Evolutionary conservation across 176 grass and related monocot species (phyloP).

Genomic region (Carex kokanica): DNA sequence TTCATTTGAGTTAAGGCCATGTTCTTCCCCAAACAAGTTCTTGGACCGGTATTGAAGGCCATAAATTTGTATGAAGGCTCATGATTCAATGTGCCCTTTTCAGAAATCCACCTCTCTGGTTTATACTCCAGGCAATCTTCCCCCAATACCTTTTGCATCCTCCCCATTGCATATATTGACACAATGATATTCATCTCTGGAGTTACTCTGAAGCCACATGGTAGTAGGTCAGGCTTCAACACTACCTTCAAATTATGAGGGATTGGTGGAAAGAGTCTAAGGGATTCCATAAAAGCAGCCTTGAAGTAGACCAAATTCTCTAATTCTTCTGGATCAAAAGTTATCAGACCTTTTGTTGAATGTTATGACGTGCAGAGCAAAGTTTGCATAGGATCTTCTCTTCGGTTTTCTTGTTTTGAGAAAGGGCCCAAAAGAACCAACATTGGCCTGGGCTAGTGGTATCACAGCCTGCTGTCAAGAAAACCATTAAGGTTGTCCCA

Average conservation of each 20-base stretch:
- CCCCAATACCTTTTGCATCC: slow-evolving; percentile 34
- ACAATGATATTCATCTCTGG: slow-evolving; percentile 23
- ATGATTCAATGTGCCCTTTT: slow-evolving; percentile 25
- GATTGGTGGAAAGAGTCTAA: slow-evolving; percentile 30
- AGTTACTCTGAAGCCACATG: slow-evolving; percentile 21
- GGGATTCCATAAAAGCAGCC: slow-evolving; percentile 38
- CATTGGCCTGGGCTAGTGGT: slow-evolving; percentile 12
- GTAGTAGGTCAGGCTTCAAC: slow-evolving; percentile 12
- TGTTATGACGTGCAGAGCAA: not conserved
- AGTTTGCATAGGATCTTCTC: slow-evolving; percentile 21
- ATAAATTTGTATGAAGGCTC: slow-evolving; percentile 38
- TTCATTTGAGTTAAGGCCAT: slow-evolving; percentile 41
- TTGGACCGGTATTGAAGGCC: slow-evolving; percentile 36
- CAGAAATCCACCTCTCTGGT: slow-evolving; percentile 42
- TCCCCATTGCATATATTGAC: slow-evolving; percentile 18
- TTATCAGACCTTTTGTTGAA: not conserved
- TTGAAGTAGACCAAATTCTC: slow-evolving; percentile 34
- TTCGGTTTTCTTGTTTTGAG: slow-evolving; percentile 1
- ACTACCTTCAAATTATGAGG: slow-evolving; percentile 27
- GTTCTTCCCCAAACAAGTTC: slow-evolving; percentile 40
- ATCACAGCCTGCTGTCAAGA: slow-evolving; percentile 31
- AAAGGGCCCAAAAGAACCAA: slow-evolving; percentile 35
- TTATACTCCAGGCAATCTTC: slow-evolving; percentile 35
- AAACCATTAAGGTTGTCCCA: slow-evolving; percentile 10
- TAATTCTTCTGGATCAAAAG: slow-evolving; percentile 28